Evolutionary conservation across 371 early-diverging fungal species (phyloP), one percentile per base, ranked within the genome.

Genomic region (Mucor sp.): DNA sequence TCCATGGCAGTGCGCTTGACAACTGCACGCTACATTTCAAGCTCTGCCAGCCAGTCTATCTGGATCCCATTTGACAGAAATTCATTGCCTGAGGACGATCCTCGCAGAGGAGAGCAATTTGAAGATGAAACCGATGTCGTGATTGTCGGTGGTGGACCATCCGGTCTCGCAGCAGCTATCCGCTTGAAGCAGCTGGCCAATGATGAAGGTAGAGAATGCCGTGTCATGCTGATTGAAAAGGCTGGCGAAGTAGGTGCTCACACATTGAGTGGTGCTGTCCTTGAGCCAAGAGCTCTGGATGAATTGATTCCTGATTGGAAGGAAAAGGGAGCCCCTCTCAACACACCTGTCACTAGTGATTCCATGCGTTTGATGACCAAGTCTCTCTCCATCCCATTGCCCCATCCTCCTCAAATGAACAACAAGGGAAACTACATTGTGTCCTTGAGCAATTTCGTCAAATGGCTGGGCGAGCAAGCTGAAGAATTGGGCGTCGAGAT

Each of bases 281-380:
- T 99, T 37, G 99, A 99, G 71, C 92, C 97, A 1, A 87, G 93
- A 19, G 95, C 99, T 0, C 76, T 99, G 69, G 82, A 96, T 66
- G 98, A 99, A 78, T 85, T 99, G 67, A 92, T 99, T 47, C 99
- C 99, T 21, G 95, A 98, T 76, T 99, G 98, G 98, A 95, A 95
- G 78, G 97, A 95, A 66, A 91, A 85, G 68, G 96, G 95, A 11
- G 95, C 95, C 0, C 99, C 99, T 17, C 81, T 99, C 39, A 90
- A 93, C 78, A 91, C 91, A 62, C 96, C 96, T 6, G 99, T 93
- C 4, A 75, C 86, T 6, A 82, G 89, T 32, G 99, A 99, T 79
- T 81, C 89, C 3, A 95, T 99, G 94, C 84, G 85, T 63, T 89
- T 93, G 60, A 76, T 99, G 74, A 98, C 98, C 21, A 75, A 85